Percentiles rank a stretch among this genome's conserved stretches.
Evolutionary conservation across 306 rosid species (phyloP).

Genomic region (Glycine soja): DNA sequence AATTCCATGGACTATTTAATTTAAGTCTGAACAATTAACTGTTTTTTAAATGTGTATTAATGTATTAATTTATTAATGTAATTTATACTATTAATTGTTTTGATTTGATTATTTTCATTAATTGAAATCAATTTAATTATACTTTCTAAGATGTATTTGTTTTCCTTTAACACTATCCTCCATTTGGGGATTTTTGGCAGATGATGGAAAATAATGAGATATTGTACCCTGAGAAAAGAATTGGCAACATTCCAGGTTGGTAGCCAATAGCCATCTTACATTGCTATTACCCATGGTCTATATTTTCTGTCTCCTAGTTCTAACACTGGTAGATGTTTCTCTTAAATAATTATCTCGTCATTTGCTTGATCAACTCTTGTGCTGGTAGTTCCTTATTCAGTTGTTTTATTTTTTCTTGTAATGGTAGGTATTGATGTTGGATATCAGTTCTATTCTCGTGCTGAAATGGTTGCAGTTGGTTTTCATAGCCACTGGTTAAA

Average conservation of each 20-base stretch:
- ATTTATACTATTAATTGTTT: neutral
- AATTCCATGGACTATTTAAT: neutral
- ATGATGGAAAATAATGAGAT: conserved; percentile 67
- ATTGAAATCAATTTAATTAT: neutral
- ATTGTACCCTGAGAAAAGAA: conserved; percentile 63
- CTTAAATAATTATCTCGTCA: conserved; percentile 6
- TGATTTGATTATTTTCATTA: neutral
- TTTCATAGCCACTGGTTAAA: conserved; percentile 96
- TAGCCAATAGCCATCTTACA: conserved; percentile 42
- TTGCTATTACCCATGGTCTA: conserved; percentile 14
- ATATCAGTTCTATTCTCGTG: conserved; percentile 93
- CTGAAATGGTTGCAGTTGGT: conserved; percentile 97
- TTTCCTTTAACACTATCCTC: conserved; percentile 28
- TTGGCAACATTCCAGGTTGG: conserved; percentile 89
- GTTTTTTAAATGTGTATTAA: neutral
- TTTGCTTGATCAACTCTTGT: neutral
- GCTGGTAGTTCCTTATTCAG: conserved; percentile 4
- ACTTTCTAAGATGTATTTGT: neutral
- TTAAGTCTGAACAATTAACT: neutral
- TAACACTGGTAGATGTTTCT: neutral
- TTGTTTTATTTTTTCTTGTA: conserved; percentile 38
- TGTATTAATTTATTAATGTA: neutral
- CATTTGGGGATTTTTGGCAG: conserved; percentile 57
- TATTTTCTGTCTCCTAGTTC: neutral
- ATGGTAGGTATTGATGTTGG: conserved; percentile 86